Evolutionary conservation across 805 yeast genomes (phyloP), one percentile per base, ranked within the genome.

Genomic region (Ogataea pilisensis): DNA sequence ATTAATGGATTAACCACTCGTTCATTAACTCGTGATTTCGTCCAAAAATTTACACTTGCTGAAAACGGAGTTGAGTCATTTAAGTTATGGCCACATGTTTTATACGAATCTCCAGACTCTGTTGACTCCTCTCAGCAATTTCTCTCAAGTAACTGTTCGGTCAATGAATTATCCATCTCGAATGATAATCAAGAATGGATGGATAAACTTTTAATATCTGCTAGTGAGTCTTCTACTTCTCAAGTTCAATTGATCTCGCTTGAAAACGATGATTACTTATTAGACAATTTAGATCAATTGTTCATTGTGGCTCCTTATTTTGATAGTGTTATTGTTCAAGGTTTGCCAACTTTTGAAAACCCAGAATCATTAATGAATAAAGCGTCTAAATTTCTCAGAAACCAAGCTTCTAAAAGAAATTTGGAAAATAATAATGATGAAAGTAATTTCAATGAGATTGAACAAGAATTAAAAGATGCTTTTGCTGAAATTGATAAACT

Each of bases 271-370:
- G 43, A 36, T 12, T 28, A 41, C 16, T 39, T 56, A 16, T 39
- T 46, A 12, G 44, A 45, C 9, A 34, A 26, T 11, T 36, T 52
- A 9, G 41, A 46, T n/a, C 35, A 45, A 37, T 28, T 51, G 13
- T 38, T 46, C 9, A 36, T 45, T 21, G 43, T 48, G 7, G 35
- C 34, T 29, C 18, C 42, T 5, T 21, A 45, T 11, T 29, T 14
- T 16, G 41, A 45, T 16, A 47, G 50, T 29, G 26, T 61, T 8
- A 51, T 63, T 22, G 45, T 64, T 31, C 68, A 64, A 48, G 68
- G 68, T 16, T 35, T 63, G 20, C 69, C 69, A 27, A 29, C 46
- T 7, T 51, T 51, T 34, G 31, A 40, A 8, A 31, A 34, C 7
- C 38, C 49, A 1, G 44, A 47, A 30, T 45, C 54, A 5, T 26